These are phyloP conservation scores for Melampsora larici-populina DNA, from an alignment of 1,284 basidiomycete species.

Conservation along the genomic window DNA sequence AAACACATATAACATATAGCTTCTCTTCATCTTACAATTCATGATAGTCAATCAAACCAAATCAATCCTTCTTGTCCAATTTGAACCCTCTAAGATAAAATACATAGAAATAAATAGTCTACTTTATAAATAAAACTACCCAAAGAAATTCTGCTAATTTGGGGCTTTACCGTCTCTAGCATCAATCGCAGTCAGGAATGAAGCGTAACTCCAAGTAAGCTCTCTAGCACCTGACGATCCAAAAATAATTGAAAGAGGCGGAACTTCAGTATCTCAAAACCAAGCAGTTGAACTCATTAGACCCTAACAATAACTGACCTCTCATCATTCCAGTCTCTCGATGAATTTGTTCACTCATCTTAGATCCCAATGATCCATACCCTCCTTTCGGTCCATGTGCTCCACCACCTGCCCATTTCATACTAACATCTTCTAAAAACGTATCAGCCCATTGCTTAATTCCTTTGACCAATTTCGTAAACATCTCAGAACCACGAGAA, in stretches of 20 bases:
- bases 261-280: background rate
- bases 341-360: constrained; percentile 47
- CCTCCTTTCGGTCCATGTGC: constrained; percentile 11
- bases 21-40: too few species aligned
- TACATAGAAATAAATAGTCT: too few species aligned
- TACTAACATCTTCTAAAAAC: constrained; percentile 35
- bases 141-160: background rate
- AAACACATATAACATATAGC: too few species aligned
- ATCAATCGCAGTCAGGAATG: constrained; percentile 36
- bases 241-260: background rate
- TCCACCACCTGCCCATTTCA: constrained; percentile 34
- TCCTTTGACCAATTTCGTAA: constrained; percentile 26
- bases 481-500: constrained; percentile 33
- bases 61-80: too few species aligned
- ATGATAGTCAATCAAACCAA: too few species aligned
- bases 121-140: background rate
- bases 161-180: constrained; percentile 35
- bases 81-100: too few species aligned
- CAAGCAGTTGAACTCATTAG: background rate
- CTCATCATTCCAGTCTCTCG: constrained; percentile 43
- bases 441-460: constrained; percentile 44
- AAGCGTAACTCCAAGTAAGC: constrained; percentile 39
- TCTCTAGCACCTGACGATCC: constrained; percentile 33
- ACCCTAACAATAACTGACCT: constrained; percentile 24
- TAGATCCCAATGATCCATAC: background rate